phyloP scores from a whole-genome alignment of 1,284 basidiomycete species.

The Takashimella tepidaria region DNA sequence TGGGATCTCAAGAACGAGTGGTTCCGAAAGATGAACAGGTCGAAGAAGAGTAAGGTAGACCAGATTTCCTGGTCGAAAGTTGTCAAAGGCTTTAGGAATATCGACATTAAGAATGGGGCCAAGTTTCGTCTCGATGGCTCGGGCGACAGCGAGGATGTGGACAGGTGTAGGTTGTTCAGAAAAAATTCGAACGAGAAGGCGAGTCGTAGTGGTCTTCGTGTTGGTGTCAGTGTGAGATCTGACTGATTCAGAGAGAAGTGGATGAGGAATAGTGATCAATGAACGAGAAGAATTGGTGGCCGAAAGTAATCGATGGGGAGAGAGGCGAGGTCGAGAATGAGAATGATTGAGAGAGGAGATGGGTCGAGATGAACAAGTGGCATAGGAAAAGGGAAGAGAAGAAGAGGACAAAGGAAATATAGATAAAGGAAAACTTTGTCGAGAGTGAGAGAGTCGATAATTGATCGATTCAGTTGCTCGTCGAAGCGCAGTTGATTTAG shows the following conservation, averaged over 20 bases:
- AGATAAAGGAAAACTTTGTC: too few relatives aligned
- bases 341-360: background rate
- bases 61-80: conserved; percentile 7
- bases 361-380: too few relatives aligned
- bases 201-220: conserved; percentile 14
- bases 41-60: conserved; percentile 23
- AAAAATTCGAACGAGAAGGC: conserved; percentile 18
- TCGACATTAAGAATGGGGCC: conserved; percentile 22
- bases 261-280: conserved; percentile 23
- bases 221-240: too few relatives aligned
- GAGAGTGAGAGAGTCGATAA: background rate
- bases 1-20: conserved; percentile 30
- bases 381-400: background rate
- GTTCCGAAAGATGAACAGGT: conserved; percentile 22
- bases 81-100: conserved; percentile 24
- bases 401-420: too few relatives aligned
- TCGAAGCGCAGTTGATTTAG: background rate
- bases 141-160: conserved; percentile 28
- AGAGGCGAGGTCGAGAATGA: background rate
- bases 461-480: background rate
- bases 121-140: conserved; percentile 27
- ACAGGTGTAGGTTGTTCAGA: conserved; percentile 12
- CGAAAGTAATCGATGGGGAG: background rate
- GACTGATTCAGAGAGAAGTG: conserved; percentile 16
- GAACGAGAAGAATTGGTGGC: background rate